Conservation (phyloP, 768 basidiomycete species). For the Podaxis sp. region DNA sequence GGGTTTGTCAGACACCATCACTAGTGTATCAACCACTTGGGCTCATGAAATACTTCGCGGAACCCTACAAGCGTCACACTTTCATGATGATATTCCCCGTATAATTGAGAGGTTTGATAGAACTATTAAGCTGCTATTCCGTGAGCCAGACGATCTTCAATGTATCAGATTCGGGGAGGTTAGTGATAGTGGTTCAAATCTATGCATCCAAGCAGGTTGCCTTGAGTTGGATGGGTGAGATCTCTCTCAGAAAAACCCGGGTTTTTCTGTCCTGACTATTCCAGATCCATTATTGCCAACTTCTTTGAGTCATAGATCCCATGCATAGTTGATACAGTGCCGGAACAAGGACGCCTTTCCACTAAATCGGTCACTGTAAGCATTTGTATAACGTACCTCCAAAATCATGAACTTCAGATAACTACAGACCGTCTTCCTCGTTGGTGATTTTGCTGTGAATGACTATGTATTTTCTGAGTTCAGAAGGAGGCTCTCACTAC, state of each 20-base stretch:
- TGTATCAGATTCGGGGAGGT: constrained; percentile 45
- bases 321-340: constrained; percentile 24
- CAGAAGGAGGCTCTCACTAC: constrained; percentile 6
- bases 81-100: constrained; percentile 13
- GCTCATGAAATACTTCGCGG: neutral
- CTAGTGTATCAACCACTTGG: no score
- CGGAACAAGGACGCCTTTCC: constrained; percentile 13
- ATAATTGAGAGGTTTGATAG: constrained; percentile 36
- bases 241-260: neutral
- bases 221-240: constrained; percentile 36
- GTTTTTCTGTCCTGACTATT: neutral
- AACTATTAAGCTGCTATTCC: constrained; percentile 42
- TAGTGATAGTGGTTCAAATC: constrained; percentile 33
- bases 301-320: constrained; percentile 27
- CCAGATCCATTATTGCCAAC: constrained; percentile 22
- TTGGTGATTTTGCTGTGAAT: constrained; percentile 48
- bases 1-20: constrained; percentile 17
- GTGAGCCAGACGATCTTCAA: constrained; percentile 30
- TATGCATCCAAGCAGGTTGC: constrained; percentile 41
- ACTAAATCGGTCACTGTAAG: constrained; percentile 22
- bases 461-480: constrained; percentile 35
- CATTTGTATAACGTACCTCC: neutral
- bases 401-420: neutral
- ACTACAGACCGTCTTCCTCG: constrained; percentile 32
- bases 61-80: constrained; percentile 11